Percentiles rank a stretch among this genome's conserved stretches.
These are phyloP conservation scores for Trichomonascus vanleenenianus DNA, from an alignment of 805 yeast species.

Conservation along the genomic window DNA sequence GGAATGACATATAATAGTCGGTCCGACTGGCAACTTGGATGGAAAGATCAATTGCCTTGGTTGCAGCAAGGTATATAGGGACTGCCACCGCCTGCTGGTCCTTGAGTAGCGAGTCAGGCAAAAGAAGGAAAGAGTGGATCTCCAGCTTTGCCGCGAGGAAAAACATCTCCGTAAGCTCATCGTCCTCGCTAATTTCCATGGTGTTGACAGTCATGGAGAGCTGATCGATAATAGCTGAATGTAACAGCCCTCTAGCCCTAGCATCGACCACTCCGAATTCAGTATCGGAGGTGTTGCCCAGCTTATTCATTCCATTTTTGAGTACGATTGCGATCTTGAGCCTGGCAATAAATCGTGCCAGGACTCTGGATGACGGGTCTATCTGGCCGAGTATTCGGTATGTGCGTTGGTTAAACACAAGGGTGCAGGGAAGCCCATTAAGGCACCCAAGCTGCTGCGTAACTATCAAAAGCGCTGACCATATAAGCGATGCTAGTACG, in stretches of 20 bases:
- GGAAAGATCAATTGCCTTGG: conserved; percentile 5
- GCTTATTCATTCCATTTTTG: conserved; percentile 1
- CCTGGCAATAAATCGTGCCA: conserved; percentile 7
- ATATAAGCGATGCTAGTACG: not conserved
- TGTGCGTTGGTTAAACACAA: not conserved
- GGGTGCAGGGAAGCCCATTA: not conserved
- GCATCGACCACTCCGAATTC: conserved; percentile 11
- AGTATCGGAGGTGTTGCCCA: conserved; percentile 10
- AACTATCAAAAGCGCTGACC: not conserved
- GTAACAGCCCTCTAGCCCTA: conserved; percentile 6
- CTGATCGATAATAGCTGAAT: conserved; percentile 1
- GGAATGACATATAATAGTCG: not conserved
- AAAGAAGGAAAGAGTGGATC: conserved; percentile 11
- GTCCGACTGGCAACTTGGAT: not conserved
- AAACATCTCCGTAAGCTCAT: conserved; percentile 7
- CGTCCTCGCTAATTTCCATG: conserved; percentile 2
- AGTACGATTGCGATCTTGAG: conserved; percentile 5
- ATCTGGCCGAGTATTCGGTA: not conserved
- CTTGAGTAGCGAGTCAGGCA: conserved; percentile 7
- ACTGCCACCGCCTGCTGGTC: conserved; percentile 9
- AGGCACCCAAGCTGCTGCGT: not conserved
- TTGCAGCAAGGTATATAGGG: conserved; percentile 9
- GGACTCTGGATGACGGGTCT: not conserved
- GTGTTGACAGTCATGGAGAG: conserved; percentile 9
- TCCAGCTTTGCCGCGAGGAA: conserved; percentile 9